These are phyloP conservation scores for Fonsecaea multimorphosa DNA, from an alignment of 2,329 filamentous ascomycete genomes.

Conservation along the genomic window DNA sequence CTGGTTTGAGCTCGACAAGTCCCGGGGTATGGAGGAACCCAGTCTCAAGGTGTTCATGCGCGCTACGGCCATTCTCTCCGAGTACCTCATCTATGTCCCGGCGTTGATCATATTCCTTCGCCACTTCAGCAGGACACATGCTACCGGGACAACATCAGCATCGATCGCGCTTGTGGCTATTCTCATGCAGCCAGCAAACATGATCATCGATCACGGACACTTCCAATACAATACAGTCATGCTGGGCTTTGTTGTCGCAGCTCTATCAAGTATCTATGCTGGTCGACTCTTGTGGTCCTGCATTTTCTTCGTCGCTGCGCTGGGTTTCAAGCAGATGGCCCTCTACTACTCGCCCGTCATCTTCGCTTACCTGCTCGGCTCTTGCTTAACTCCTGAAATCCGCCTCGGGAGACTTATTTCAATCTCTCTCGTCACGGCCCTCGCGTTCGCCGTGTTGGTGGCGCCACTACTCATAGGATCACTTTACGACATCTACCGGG, in stretches of 20 bases:
- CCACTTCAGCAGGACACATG: conserved; percentile 75
- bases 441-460: conserved; percentile 76
- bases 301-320: conserved; percentile 87
- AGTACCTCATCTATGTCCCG: conserved; percentile 88
- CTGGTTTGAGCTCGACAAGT: conserved; percentile 87
- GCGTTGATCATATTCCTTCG: conserved; percentile 84
- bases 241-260: conserved; percentile 86
- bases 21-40: conserved; percentile 79
- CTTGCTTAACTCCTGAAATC: conserved; percentile 77
- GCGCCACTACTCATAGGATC: conserved; percentile 76
- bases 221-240: conserved; percentile 99
- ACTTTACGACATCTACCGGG: conserved; percentile 69
- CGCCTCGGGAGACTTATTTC: conserved; percentile 71
- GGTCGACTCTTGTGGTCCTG: conserved; percentile 86
- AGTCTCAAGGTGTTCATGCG: conserved; percentile 94
- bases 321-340: conserved; percentile 99
- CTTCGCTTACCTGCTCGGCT: conserved; percentile 88
- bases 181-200: conserved; percentile 86
- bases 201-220: conserved; percentile 91
- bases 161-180: conserved; percentile 87
- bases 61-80: conserved; percentile 85
- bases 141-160: conserved; percentile 79
- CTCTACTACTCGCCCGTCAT: conserved; percentile 94
- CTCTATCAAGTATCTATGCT: conserved; percentile 85
- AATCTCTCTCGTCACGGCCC: conserved; percentile 74